Base-by-base conservation (phyloP, 1,284 basidiomycete genomes). In the Ceratobasidium sp. region DNA sequence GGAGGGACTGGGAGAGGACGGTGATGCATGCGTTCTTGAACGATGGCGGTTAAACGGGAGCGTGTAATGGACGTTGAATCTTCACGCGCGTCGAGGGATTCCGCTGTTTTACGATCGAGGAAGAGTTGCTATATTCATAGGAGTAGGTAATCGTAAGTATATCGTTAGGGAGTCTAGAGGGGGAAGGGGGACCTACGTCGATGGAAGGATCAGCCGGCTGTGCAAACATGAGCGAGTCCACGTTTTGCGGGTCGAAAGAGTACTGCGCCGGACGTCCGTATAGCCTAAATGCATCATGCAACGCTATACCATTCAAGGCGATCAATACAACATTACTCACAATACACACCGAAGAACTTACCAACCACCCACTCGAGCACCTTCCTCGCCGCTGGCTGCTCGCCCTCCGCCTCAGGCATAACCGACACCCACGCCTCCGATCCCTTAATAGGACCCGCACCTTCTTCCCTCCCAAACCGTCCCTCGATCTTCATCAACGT, bases 361-460 rank as follows among this genome's bases (percentile, higher is more conserved):
- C 93, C 95, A 73, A 96, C 89, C 66, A 98, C 84, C 96, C 97
- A 99, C 80, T 91, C 92, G 77, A 98, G 85, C 94, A 98, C 96
- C 81, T 96, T 95, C 55, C 87, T 86, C 26, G 88, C 82, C 30
- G 79, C 82, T 9, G 67, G 41, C 62, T 84, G 86, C 16, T 82
- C 82, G 21, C 59, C 52, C 64, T 87, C 85, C 0, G 89, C 79
- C 78, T 95, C 94, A 28, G 95, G 95, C 92, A 96, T 96, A 74
- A 96, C 83, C 76, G 96, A 84, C 26, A 94, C 79, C 93, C 93
- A 97, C 14, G 91, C 94, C 77, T 95, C 93, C 63, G 86, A 82
- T 16, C 82, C 81, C 75, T 83, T 84, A 86, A 92, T 89, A 3
- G 80, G 80, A 13, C 84, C 87, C 11, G 88, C 89, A 41, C 73